Base-by-base conservation (phyloP, 768 basidiomycete genomes). In the Austroboletus eburneus region DNA sequence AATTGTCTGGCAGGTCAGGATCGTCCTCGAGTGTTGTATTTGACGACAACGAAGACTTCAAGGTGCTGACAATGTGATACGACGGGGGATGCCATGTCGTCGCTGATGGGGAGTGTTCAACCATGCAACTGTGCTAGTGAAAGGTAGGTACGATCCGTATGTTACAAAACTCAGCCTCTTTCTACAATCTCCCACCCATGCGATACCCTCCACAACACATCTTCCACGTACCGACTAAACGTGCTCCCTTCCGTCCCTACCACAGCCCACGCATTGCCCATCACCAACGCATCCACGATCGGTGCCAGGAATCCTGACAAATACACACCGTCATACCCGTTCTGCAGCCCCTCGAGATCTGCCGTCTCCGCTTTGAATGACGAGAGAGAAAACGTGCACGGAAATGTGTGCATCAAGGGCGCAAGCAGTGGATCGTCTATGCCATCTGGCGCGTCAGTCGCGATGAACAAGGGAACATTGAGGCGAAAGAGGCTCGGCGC, bases 201-300 rank as follows among this genome's bases (percentile, higher is more conserved):
- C 61, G 77, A 75, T 42, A 61, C 71, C 57, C 75, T 70, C 83
- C 85, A 86, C 51, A 90, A 57, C 21, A 87, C 77, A 48, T 87
- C 82, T 46, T 71, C 67, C 17, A 86, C 75, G 52, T 81, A 91
- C 43, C 71, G 66, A 61, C 84, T 85, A 54, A 88, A 91, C 24
- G 89, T 90, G 56, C 86, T 89, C 45, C 77, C 76, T 44, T 79
- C 76, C 12, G 87, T 91, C 2, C 85, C 86, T 0, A 83, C 77
- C 24, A 87, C 74, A 14, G 57, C 67, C 61, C 72, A 65, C 0
- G 81, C 83, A 43, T 72, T 72, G 3, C 78, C 77, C 14, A 79
- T 76, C 24, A 92, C 76, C 68, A 87, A 70, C 6, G 82, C 85
- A 58, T 90, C 87, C 25, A 91, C 55, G 47, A 88, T 77, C 2